These are phyloP conservation scores for Thamnidium elegans DNA, from an alignment of 192 early-diverging fungal genomes.

Conservation along the genomic window DNA sequence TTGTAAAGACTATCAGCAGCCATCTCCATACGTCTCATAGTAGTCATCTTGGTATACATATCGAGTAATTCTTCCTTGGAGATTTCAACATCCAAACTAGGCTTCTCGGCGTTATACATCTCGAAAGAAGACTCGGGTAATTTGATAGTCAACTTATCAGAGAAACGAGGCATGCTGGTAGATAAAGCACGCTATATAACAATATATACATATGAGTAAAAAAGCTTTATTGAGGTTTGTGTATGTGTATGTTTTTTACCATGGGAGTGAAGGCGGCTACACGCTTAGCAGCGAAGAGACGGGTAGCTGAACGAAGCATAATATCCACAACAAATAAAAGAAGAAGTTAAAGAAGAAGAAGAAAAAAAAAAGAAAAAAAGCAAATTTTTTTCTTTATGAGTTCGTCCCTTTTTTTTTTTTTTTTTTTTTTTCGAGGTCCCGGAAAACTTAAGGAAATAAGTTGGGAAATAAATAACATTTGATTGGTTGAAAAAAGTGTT, in stretches of 20 bases:
- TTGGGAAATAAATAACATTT: neutral
- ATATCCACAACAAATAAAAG: constrained; percentile 14
- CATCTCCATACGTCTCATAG: constrained; percentile 90
- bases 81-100: constrained; percentile 58
- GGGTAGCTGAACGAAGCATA: constrained; percentile 39
- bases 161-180: constrained; percentile 28
- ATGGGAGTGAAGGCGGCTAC: constrained; percentile 21
- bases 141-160: constrained; percentile 59
- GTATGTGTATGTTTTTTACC: neutral
- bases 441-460: neutral
- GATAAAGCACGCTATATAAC: constrained; percentile 40
- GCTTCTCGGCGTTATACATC: constrained; percentile 78
- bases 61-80: constrained; percentile 71
- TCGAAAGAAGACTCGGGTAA: constrained; percentile 75
- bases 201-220: neutral
- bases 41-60: constrained; percentile 87
- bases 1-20: constrained; percentile 95
- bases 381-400: neutral
- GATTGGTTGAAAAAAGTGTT: neutral
- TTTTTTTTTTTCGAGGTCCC: constrained; percentile 7
- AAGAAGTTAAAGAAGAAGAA: constrained; percentile 12
- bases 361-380: constrained; percentile 1
- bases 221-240: neutral
- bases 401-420: too few species aligned
- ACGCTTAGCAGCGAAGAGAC: constrained; percentile 28